Conservation (phyloP, 2,329 filamentous ascomycete genomes). For the Thelonectria rubi region DNA sequence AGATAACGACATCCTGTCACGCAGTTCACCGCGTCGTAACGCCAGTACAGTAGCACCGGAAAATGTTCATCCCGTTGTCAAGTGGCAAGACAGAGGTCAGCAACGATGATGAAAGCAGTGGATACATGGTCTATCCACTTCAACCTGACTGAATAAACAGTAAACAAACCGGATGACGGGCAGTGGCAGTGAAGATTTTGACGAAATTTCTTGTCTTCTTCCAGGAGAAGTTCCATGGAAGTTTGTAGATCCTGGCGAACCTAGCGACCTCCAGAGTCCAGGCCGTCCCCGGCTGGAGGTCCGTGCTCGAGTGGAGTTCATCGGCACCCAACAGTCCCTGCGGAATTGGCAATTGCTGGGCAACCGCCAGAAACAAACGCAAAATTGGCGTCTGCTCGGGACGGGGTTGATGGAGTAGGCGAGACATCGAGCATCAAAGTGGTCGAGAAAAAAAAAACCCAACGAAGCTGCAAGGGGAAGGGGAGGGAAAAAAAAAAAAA, state of each 20-base stretch:
- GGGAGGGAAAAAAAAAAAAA: constrained; percentile 18
- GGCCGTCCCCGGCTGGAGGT: constrained; percentile 31
- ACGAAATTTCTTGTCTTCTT: too few relatives aligned
- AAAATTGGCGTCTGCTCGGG: constrained; percentile 4
- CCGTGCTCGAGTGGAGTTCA: constrained; percentile 30
- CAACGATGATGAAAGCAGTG: too few relatives aligned
- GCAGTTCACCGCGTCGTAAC: too few relatives aligned
- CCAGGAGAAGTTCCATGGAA: not conserved
- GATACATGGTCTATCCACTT: too few relatives aligned
- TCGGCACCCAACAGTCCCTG: constrained; percentile 19
- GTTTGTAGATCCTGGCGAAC: not conserved
- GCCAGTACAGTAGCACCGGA: too few relatives aligned
- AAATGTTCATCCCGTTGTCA: too few relatives aligned
- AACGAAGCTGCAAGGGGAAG: constrained; percentile 8
- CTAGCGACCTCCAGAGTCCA: too few relatives aligned
- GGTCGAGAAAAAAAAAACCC: constrained; percentile 9
- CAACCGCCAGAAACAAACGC: constrained; percentile 9
- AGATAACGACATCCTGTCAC: too few relatives aligned
- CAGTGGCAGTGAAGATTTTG: too few relatives aligned
- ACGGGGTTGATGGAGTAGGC: not conserved
- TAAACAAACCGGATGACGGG: too few relatives aligned
- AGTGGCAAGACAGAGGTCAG: too few relatives aligned
- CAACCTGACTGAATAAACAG: too few relatives aligned
- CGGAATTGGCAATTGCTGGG: constrained; percentile 27
- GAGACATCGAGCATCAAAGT: constrained; percentile 4